Evolutionary conservation across 139 green algal genomes (phyloP), one percentile per base, ranked within the genome.

Genomic region (Yamagishiella unicocca): DNA sequence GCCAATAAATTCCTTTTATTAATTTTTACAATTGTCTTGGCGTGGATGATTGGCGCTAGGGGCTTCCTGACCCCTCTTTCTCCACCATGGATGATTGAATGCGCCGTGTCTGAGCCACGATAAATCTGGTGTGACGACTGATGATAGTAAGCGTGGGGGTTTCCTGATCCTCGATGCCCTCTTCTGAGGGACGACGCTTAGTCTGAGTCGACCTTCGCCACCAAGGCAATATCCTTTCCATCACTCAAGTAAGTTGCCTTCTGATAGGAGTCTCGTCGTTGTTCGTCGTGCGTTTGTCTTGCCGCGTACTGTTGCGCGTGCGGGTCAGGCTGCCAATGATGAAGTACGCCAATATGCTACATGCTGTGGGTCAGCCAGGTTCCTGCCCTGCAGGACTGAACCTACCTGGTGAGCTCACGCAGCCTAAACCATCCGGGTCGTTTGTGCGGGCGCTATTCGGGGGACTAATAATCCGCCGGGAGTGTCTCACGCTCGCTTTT

Each of bases 321-420:
- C n/a, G n/a, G n/a, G n/a, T n/a, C n/a, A n/a, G n/a, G n/a, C 38
- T 68, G 81, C 82, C 67, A 4, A 80, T 87, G 82, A 87, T 80
- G 66, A 79, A 80, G 37, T 25, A 55, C 17, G 67, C 82, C 67
- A 68, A 31, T 42, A 40, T 80, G 82, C 22, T 27, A 79, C 29
- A 55, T 33, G 82, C 45, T 71, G 82, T 80, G 82, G 38, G 25
- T 12, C 35, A 81, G 50, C 67, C 82, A 67, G 82, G 82, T 72
- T 50, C 82, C 82, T 87, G 82, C 82, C 42, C 46, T 72, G 67
- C 82, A 87, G 82, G 82, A 79, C 29, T 42, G 82, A 87, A 87
- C 82, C 82, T 80, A 87, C 82, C 67, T 67, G 82, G 66, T 55
- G 67, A 71, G 33, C 29, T 35, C 82, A 81, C 67, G 40, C n/a